These are phyloP conservation scores for Phytophthora hibernalis DNA, from an alignment of 352 stramenopile genomes.

Conservation along the genomic window DNA sequence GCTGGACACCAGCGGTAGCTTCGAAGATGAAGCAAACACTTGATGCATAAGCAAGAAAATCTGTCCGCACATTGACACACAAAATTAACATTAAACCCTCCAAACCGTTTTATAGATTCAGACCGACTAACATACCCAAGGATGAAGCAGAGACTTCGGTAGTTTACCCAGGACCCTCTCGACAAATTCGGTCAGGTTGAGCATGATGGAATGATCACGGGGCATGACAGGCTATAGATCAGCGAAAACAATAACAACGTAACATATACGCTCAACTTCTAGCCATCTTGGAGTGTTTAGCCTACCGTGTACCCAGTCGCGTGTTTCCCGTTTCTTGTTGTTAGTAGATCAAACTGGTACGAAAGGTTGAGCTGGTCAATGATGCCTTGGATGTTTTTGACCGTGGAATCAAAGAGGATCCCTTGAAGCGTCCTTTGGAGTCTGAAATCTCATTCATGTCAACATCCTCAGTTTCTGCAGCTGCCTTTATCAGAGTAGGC, in stretches of 20 bases:
- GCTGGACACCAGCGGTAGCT: constrained; percentile 59
- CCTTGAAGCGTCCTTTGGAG: constrained; percentile 34
- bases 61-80: constrained; percentile 27
- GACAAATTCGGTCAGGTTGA: constrained; percentile 82
- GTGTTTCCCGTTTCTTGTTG: constrained; percentile 42
- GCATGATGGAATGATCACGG: constrained; percentile 82
- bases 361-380: constrained; percentile 66
- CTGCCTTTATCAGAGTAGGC: neutral
- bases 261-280: neutral
- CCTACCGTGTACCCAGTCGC: constrained; percentile 64
- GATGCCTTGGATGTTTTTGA: constrained; percentile 57
- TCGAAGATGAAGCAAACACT: constrained; percentile 37
- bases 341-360: constrained; percentile 71
- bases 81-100: constrained; percentile 15
- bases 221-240: constrained; percentile 59
- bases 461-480: constrained; percentile 23
- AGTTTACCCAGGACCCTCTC: constrained; percentile 59
- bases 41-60: constrained; percentile 44
- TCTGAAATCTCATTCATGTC: constrained; percentile 31
- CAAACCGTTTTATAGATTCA: neutral
- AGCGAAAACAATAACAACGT: neutral
- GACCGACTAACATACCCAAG: constrained; percentile 55
- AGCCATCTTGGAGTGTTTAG: neutral
- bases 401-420: constrained; percentile 57
- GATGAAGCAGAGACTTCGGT: constrained; percentile 25